Evolutionary conservation across 2,329 filamentous ascomycete genomes (phyloP), one percentile per base, ranked within the genome.

Genomic region (Chaetomium sp.): DNA sequence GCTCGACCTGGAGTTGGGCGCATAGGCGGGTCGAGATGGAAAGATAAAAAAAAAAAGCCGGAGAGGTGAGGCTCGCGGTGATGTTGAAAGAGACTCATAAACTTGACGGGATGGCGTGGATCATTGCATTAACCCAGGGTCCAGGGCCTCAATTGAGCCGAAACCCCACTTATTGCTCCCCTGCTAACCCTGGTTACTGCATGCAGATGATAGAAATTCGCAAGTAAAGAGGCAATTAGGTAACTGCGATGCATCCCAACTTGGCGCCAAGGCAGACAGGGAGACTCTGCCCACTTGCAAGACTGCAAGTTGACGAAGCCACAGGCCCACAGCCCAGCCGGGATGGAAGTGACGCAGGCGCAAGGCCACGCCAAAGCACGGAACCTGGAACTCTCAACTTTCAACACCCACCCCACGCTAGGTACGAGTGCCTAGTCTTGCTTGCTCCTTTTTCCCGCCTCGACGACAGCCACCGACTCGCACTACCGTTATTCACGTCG

Each of bases 11-110:
- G 29, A 23, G 10, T 23, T 47, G 7, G 29, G 38, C 38, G 38
- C 5, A 42, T 19, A 6, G 6, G 1, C 38, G 13, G 38, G 38
- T 42, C 38, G 38, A 42, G 38, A 42, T 35, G 13, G 27, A 23
- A 21, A 23, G 49, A 9, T 53, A 2, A 47, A 47, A 4, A 21
- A 4, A 21, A 21, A 23, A 47, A 47, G 7, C 4, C 10, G n/a
- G 21, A 23, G n/a, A 23, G 45, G 29, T 60, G 49, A 53, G n/a
- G 38, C 25, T 25, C 58, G 60, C 31, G 50, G 57, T 67, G 69
- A 55, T 64, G 69, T 70, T 60, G 61, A 70, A 71, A 68, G 66
- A 71, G 68, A 70, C 64, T 67, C 23, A 21, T 62, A 54, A 58
- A 29, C 63, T 63, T 53, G 47, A 63, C 33, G 55, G 35, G 60